Percentiles rank a stretch among this genome's conserved stretches.
phyloP scores from a whole-genome alignment of 2,329 filamentous ascomycete genomes.

The Teratosphaeria nubilosa region DNA sequence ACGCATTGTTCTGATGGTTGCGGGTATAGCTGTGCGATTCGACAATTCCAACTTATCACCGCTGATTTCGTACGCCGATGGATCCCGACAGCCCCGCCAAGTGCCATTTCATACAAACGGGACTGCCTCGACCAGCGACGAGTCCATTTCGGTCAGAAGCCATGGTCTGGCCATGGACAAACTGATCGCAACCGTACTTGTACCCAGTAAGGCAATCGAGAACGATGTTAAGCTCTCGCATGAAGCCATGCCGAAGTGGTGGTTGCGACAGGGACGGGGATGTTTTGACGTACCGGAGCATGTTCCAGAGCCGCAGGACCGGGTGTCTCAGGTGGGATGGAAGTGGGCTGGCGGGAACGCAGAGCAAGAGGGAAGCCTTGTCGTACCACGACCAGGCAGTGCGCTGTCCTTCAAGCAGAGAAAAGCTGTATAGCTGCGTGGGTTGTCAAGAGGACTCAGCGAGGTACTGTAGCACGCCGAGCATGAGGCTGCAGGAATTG shows the following conservation, averaged over 20 bases:
- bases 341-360: neutral
- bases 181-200: neutral
- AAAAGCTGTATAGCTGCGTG: neutral
- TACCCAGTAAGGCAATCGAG: neutral
- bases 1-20: neutral
- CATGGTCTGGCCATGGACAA: neutral
- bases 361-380: neutral
- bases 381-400: neutral
- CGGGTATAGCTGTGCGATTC: neutral
- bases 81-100: neutral
- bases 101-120: neutral
- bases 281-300: constrained; percentile 1
- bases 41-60: neutral
- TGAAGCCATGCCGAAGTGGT: neutral
- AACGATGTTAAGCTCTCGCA: neutral
- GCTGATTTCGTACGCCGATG: neutral
- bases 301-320: constrained; percentile 1
- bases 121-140: neutral
- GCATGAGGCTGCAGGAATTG: neutral
- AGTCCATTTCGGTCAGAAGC: neutral
- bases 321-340: neutral
- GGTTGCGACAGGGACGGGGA: neutral
- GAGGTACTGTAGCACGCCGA: neutral
- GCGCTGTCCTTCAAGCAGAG: neutral
- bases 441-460: no score